Conservation (phyloP, 192 early-diverging fungal genomes). For the Glomus cerebriforme region DNA sequence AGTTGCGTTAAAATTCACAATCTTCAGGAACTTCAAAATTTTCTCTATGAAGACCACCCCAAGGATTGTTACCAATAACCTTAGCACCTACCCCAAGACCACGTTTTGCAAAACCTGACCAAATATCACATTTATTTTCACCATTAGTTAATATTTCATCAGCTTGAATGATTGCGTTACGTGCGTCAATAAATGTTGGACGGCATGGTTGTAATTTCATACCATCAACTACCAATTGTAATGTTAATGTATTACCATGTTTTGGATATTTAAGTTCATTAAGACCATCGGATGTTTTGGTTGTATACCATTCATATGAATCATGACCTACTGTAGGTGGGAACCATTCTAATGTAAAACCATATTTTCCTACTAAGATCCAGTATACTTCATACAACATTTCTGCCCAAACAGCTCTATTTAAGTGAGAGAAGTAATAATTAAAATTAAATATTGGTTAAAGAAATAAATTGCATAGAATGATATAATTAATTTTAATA, state of each 20-base stretch:
- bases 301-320: constrained; percentile 7
- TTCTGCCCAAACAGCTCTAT: constrained; percentile 79
- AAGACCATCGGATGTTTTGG: constrained; percentile 17
- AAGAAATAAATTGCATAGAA: too few species aligned
- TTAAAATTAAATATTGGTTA: background rate
- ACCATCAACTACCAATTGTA: constrained; percentile 75
- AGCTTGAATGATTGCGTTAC: constrained; percentile 73
- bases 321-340: constrained; percentile 34
- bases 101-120: constrained; percentile 84
- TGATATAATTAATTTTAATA: background rate
- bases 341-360: constrained; percentile 62
- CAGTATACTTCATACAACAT: constrained; percentile 89
- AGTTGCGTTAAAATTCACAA: background rate
- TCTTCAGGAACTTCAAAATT: constrained; percentile 51
- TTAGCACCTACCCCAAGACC: constrained; percentile 80
- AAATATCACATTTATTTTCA: constrained; percentile 71
- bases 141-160: constrained; percentile 65
- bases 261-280: constrained; percentile 38
- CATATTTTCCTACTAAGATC: constrained; percentile 63
- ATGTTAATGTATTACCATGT: constrained; percentile 68
- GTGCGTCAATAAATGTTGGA: constrained; percentile 71
- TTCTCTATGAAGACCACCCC: constrained; percentile 60
- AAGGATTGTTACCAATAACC: constrained; percentile 58
- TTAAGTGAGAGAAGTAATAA: background rate
- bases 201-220: constrained; percentile 79